Evolutionary conservation across 768 basidiomycete species (phyloP), one percentile per base, ranked within the genome.

Genomic region (Mycena galopus): DNA sequence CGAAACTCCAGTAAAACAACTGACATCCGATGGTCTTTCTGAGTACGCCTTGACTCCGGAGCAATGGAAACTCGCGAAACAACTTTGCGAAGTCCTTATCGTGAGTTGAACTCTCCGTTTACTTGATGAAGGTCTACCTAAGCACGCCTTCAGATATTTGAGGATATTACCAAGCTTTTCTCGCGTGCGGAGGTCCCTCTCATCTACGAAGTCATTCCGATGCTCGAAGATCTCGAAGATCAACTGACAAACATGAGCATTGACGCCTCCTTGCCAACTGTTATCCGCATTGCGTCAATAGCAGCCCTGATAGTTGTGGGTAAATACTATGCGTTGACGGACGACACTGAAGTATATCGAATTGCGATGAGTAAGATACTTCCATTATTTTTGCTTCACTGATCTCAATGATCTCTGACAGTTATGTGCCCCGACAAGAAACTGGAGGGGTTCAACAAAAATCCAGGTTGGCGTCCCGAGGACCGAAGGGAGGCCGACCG

Each of bases 361-460:
- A 47, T 47, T 21, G 44, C 21, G 16, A 47, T 47, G 4, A 47
- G 44, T 47, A n/a, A n/a, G 44, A n/a, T n/a, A 35, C 35, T 35
- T 35, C 35, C 12, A 35, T 35, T 35, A 35, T 35, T 35, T 35
- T 35, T 35, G 6, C 35, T 12, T 35, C 35, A 35, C 35, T 35
- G 35, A 35, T 35, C 35, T 35, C 35, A 12, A 35, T 57, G 29
- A 37, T 29, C 25, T 32, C 16, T 65, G 21, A 27, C 56, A 80
- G 80, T 77, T 17, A 77, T 81, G 78, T 79, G 80, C 25, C 78
- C 78, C 0, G 62, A 78, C 29, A 64, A 59, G 33, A 79, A 77
- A 60, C 7, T 77, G 7, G 42, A 74, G 30, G 76, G 78, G 75
- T 77, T 79, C 47, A 50, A 50, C 63, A 16, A n/a, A 50, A 67